Conservation (phyloP, 2,329 filamentous ascomycete genomes). For the Fusarium chuoi region DNA sequence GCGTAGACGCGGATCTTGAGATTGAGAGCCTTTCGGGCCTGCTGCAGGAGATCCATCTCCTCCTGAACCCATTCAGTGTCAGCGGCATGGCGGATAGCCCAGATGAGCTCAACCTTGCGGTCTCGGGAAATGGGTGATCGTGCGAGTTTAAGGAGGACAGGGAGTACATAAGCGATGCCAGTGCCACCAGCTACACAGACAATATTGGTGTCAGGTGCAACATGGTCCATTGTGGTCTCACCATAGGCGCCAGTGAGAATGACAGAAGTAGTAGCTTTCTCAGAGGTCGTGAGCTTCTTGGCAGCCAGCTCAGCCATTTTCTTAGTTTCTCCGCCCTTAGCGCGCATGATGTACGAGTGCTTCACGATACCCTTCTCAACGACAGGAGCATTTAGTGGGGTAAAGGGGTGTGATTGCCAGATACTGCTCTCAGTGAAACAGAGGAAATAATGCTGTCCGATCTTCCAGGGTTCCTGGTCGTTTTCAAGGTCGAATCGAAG, state of each 20-base stretch:
- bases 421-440: conserved; percentile 73
- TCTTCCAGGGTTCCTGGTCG: conserved; percentile 67
- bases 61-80: conserved; percentile 68
- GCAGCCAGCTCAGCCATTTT: conserved; percentile 60
- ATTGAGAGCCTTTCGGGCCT: conserved; percentile 49
- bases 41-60: conserved; percentile 64
- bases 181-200: conserved; percentile 55
- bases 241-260: conserved; percentile 74
- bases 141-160: conserved; percentile 49
- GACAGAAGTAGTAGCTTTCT: conserved; percentile 59
- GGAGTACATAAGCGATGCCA: conserved; percentile 54
- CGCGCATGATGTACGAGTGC: conserved; percentile 68
- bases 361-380: conserved; percentile 53
- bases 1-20: conserved; percentile 68
- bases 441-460: conserved; percentile 78
- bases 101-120: conserved; percentile 69
- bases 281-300: conserved; percentile 48
- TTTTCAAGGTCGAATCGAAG: conserved; percentile 74
- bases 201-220: conserved; percentile 54
- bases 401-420: conserved; percentile 80
- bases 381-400: conserved; percentile 65
- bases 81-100: conserved; percentile 66
- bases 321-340: conserved; percentile 68
- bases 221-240: conserved; percentile 55
- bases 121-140: conserved; percentile 56